Evolutionary conservation across 2,329 filamentous ascomycete species (phyloP).

Genomic region (Trichoderma sp.): DNA sequence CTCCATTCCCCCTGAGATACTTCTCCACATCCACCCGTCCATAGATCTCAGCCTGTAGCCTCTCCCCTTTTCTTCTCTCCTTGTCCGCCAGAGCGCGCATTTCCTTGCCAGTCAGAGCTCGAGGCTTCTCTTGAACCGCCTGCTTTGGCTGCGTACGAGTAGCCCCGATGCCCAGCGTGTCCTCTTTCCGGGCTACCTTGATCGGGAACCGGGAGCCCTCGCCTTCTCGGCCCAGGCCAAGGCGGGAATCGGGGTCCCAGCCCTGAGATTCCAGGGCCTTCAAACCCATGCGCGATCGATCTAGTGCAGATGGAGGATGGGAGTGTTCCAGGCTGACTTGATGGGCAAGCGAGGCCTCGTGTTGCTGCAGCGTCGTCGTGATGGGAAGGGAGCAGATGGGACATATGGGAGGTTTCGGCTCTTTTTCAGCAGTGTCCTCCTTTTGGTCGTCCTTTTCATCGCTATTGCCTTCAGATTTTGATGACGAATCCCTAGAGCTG

Average conservation of each 20-base stretch:
- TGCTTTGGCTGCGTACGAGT: slow-evolving; percentile 43
- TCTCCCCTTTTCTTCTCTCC: slow-evolving; percentile 60
- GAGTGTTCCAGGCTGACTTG: slow-evolving; percentile 70
- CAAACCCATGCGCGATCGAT: slow-evolving; percentile 70
- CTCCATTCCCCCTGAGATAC: slow-evolving; percentile 60
- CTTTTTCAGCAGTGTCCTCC: neutral
- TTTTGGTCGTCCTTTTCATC: neutral
- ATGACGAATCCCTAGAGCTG: slow-evolving; percentile 19
- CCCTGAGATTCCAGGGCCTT: slow-evolving; percentile 66
- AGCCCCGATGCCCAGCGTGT: slow-evolving; percentile 73
- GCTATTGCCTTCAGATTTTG: slow-evolving; percentile 26
- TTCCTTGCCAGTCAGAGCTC: slow-evolving; percentile 61
- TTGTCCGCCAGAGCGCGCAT: slow-evolving; percentile 45
- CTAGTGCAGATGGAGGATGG: slow-evolving; percentile 70
- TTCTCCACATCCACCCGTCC: slow-evolving; percentile 72
- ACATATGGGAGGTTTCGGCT: slow-evolving; percentile 31
- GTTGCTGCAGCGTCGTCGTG: slow-evolving; percentile 39
- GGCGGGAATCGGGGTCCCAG: slow-evolving; percentile 72
- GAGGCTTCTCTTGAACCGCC: slow-evolving; percentile 53
- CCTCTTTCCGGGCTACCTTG: slow-evolving; percentile 69
- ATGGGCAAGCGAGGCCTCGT: slow-evolving; percentile 67
- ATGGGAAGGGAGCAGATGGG: slow-evolving; percentile 41
- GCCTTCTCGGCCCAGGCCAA: slow-evolving; percentile 69
- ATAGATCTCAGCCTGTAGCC: slow-evolving; percentile 71
- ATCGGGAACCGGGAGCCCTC: slow-evolving; percentile 77